Evolutionary conservation across 2,329 filamentous ascomycete species (phyloP), one percentile per base, ranked within the genome.

Genomic region (Exophiala xenobiotica): DNA sequence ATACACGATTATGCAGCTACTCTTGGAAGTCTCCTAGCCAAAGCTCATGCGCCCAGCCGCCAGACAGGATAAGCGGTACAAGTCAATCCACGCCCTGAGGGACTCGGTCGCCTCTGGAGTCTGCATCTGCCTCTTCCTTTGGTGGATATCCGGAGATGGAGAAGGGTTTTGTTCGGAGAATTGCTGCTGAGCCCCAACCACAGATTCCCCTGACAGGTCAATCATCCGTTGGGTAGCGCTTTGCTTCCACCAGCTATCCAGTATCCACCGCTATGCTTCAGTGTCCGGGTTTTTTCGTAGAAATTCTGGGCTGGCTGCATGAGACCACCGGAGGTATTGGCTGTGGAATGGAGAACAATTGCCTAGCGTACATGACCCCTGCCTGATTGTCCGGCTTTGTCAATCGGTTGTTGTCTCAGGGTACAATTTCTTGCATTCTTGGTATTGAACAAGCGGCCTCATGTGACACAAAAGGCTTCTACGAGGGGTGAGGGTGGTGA

Each of bases 91-190:
- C 31, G 12, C 12, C 38, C 23, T 8, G 22, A n/a, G n/a, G 38
- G 19, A 7, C 4, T 11, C 8, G 19, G 19, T 24, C 14, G 37
- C 43, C 39, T 44, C 38, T 56, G 46, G 49, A 26, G 23, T 56
- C 45, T 46, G 49, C 46, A 56, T 35, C 22, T 24, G 31, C 49
- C 3, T 20, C 20, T 49, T 41, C 41, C 24, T 4, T 20, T 39
- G 16, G 9, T 33, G 35, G 31, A 33, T 16, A 49, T 39, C 35
- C n/a, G n/a, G 14, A 23, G 19, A 33, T 33, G 38, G 22, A 23
- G 19, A 12, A 12, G 46, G 43, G 42, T 39, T 49, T 49, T 35
- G 38, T 26, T 51, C 55, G 55, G 55, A 58, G 55, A 58, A 58
- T 55, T 58, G 18, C 38, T 40, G 42, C 48, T 26, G 48, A 54